These are phyloP conservation scores for Fragaria ananassa DNA, from an alignment of 306 rosid species.

Conservation along the genomic window DNA sequence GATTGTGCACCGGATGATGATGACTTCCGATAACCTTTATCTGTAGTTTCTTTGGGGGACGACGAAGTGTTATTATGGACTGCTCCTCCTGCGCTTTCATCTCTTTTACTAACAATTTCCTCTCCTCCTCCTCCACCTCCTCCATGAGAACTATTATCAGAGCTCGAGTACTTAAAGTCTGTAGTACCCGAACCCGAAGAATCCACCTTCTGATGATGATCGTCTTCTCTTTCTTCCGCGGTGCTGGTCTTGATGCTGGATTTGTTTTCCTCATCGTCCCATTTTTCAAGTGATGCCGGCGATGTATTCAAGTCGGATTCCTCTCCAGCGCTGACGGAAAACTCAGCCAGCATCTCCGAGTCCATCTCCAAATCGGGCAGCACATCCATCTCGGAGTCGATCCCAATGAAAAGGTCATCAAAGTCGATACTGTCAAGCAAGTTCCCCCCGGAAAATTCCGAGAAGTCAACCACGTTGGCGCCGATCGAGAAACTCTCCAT, in stretches of 20 bases:
- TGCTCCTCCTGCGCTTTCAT: constrained; percentile 13
- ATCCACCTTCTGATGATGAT: constrained; percentile 35
- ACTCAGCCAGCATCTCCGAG: constrained; percentile 62
- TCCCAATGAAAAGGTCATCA: constrained; percentile 64
- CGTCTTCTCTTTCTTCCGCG: constrained; percentile 13
- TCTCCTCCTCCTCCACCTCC: constrained; percentile 28
- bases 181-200: constrained; percentile 36
- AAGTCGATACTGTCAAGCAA: constrained; percentile 71
- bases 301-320: constrained; percentile 35
- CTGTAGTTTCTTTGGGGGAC: constrained; percentile 2
- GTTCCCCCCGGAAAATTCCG: constrained; percentile 49
- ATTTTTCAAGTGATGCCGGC: constrained; percentile 32
- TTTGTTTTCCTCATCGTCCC: not conserved
- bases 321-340: constrained; percentile 46
- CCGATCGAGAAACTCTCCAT: constrained; percentile 50
- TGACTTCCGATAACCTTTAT: constrained; percentile 45
- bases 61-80: not conserved
- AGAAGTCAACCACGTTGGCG: constrained; percentile 37
- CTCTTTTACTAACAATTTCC: constrained; percentile 48
- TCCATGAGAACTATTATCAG: not conserved
- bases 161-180: constrained; percentile 18
- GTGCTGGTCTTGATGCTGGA: not conserved
- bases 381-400: constrained; percentile 52
- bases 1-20: constrained; percentile 39
- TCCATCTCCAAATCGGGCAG: constrained; percentile 92